Evolutionary conservation across 176 grass and related monocot genomes (phyloP).

Genomic region (Avena sativa): DNA sequence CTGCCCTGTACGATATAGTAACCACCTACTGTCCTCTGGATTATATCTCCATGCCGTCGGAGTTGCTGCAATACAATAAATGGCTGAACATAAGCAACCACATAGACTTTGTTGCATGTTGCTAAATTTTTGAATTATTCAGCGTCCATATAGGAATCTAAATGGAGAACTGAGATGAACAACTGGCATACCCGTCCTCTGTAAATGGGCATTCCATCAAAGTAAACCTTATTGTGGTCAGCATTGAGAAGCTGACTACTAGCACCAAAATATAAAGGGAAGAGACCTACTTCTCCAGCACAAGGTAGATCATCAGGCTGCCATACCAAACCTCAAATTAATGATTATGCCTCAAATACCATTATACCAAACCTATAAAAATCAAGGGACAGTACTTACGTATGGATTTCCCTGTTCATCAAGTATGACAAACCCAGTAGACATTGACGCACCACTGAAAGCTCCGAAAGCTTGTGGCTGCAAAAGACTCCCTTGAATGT

Average conservation of each 20-base stretch:
- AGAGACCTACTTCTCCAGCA: constrained; percentile 87
- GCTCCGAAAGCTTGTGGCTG: constrained; percentile 81
- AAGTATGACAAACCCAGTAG: constrained; percentile 84
- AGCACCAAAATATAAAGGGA: constrained; percentile 84
- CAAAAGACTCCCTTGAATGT: constrained; percentile 84
- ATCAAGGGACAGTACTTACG: constrained; percentile 62
- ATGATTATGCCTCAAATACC: constrained; percentile 20
- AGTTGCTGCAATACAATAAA: constrained; percentile 57
- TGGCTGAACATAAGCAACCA: neutral
- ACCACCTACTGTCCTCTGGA: constrained; percentile 85
- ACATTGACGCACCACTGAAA: constrained; percentile 80
- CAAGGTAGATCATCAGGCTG: constrained; percentile 90
- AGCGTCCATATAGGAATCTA: neutral
- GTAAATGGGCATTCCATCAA: constrained; percentile 93
- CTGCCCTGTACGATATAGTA: constrained; percentile 92
- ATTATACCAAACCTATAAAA: constrained; percentile 9
- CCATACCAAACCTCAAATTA: constrained; percentile 30
- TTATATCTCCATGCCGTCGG: constrained; percentile 90
- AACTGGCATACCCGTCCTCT: constrained; percentile 69
- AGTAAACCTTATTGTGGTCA: constrained; percentile 93
- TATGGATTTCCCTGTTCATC: constrained; percentile 84
- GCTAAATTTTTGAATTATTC: neutral
- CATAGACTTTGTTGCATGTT: neutral
- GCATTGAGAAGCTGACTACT: constrained; percentile 75
- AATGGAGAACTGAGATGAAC: neutral